Evolutionary conservation across 352 stramenopile species (phyloP), one percentile per base, ranked within the genome.

Genomic region (Phytophthora citricola): DNA sequence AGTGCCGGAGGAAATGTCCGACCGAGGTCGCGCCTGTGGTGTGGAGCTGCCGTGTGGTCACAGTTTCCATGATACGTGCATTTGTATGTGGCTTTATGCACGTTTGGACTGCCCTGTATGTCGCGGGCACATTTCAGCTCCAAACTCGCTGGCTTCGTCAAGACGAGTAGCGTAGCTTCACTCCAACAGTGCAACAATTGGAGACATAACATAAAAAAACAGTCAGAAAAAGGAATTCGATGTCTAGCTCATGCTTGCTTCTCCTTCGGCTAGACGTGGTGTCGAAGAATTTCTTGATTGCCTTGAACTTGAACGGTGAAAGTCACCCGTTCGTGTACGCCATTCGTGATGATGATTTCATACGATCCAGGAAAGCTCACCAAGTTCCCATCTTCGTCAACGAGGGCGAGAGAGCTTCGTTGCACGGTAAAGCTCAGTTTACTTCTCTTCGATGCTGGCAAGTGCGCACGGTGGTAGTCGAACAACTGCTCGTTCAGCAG

Each of bases 41-140:
- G 60, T 74, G 5, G 47, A 69, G 26, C 62, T 93, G 6, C 44
- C 62, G 12, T 93, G 85, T 52, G 85, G 85, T 47, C 85, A 93
- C 55, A 66, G 65, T n/a, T 93, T 91, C 71, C 85, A 93, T 51
- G 85, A 93, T 57, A 79, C 81, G 20, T 93, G 85, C 58, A 78
- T 93, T 34, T 90, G 77, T 39, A 63, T 81, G 58, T 93, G 85
- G 85, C 88, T 91, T 40, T 71, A 80, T 63, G 65, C 82, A 27
- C 70, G 71, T 0, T 65, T 90, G 17, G 89, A 89, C 55, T 93
- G 85, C 47, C 85, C 85, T 11, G 66, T 91, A 38, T 92, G 84
- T 38, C 79, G 78, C 20, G 58, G 68, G 11, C 62, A 71, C 15
- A 41, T 55, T 14, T 66, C 62, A 12, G 64, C 50, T 47, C 51